These are phyloP conservation scores for Pseudozyma pruni DNA, from an alignment of 1,284 basidiomycete species.

Conservation along the genomic window DNA sequence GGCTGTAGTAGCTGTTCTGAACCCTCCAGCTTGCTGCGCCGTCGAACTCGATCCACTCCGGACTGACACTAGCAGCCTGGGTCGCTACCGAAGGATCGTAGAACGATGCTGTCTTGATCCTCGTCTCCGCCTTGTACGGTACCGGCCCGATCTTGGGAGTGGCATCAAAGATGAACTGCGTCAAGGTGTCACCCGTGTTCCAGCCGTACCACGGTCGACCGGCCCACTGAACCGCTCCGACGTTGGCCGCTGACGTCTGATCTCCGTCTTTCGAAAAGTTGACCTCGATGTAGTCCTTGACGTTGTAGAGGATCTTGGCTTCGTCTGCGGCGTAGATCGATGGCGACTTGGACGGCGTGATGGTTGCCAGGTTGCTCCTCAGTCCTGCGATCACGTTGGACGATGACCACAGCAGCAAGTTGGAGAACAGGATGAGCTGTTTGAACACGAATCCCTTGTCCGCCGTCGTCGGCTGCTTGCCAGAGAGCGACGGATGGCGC, in stretches of 20 bases:
- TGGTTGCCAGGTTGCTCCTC: constrained; percentile 25
- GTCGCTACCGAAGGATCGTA: constrained; percentile 27
- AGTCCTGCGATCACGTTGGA: constrained; percentile 42
- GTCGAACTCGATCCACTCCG: constrained; percentile 43
- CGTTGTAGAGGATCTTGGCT: constrained; percentile 35
- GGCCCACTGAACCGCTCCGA: constrained; percentile 32
- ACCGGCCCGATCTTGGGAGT: constrained; percentile 26
- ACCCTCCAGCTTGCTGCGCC: constrained; percentile 36
- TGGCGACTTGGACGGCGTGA: constrained; percentile 36
- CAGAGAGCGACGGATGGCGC: constrained; percentile 31
- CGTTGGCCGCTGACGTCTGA: constrained; percentile 17
- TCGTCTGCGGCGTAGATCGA: constrained; percentile 27
- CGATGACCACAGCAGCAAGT: constrained; percentile 24
- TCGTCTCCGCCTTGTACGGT: constrained; percentile 28
- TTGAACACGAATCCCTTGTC: constrained; percentile 44
- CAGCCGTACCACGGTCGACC: constrained; percentile 47
- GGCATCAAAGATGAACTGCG: constrained; percentile 38
- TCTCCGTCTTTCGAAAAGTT: constrained; percentile 20
- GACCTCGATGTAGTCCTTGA: constrained; percentile 41
- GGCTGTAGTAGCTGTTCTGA: constrained; percentile 30
- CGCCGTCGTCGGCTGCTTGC: constrained; percentile 25
- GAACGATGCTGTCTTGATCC: constrained; percentile 24
- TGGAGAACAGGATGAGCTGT: constrained; percentile 44
- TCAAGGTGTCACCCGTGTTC: constrained; percentile 33
- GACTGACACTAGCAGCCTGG: constrained; percentile 11